Evolutionary conservation across 495 filamentous ascomycete genomes (phyloP).

Genomic region (Letharia columbiana): DNA sequence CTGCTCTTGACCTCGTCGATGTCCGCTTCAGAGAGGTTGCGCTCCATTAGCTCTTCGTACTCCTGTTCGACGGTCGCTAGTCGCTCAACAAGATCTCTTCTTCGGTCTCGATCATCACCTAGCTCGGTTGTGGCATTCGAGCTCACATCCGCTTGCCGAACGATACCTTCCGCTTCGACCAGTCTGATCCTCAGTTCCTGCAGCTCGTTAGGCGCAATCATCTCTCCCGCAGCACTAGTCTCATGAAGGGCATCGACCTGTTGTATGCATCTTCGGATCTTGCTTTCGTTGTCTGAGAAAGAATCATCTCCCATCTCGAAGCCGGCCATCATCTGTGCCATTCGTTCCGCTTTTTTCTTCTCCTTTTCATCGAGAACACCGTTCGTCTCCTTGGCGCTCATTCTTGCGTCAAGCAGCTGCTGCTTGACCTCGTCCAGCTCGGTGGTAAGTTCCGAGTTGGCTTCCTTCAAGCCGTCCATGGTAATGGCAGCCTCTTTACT

Average conservation of each 20-base stretch:
- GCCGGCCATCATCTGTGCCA: conserved; percentile 99
- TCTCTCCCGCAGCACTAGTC: conserved; percentile 64
- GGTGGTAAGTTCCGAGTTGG: conserved; percentile 80
- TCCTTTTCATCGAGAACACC: conserved; percentile 91
- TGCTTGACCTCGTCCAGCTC: conserved; percentile 96
- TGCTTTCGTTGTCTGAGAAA: conserved; percentile 83
- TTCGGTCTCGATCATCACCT: conserved; percentile 53
- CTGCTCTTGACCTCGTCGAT: conserved; percentile 73
- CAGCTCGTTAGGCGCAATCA: conserved; percentile 72
- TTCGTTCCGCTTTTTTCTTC: conserved; percentile 94
- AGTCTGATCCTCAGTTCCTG: conserved; percentile 65
- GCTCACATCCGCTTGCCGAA: conserved; percentile 85
- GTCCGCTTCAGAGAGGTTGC: conserved; percentile 70
- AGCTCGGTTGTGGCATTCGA: conserved; percentile 57
- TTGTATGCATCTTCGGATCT: conserved; percentile 70
- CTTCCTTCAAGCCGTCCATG: conserved; percentile 94
- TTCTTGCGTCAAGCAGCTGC: conserved; percentile 87
- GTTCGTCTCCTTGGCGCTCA: conserved; percentile 87
- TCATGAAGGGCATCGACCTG: conserved; percentile 72
- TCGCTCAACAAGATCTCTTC: conserved; percentile 61
- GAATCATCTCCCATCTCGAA: conserved; percentile 87
- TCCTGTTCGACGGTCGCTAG: conserved; percentile 64
- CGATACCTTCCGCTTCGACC: conserved; percentile 81
- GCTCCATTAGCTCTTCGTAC: conserved; percentile 71
- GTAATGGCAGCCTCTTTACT: conserved; percentile 94